Evolutionary conservation across 345 rosid genomes (phyloP), one percentile per base, ranked within the genome.

Genomic region (Pistacia integerrima): DNA sequence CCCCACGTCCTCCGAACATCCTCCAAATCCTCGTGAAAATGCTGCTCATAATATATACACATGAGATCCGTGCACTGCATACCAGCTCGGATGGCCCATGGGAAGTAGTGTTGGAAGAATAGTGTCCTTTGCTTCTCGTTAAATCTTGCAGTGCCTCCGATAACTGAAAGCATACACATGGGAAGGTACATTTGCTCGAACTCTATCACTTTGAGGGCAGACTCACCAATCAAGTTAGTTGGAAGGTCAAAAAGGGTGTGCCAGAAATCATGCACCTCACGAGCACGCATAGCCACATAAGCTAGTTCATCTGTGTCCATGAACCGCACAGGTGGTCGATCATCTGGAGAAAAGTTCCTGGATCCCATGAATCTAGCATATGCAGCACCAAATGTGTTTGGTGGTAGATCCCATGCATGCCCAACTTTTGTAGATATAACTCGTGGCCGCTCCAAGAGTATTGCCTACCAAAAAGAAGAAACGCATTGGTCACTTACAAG

Each of bases 301-400:
- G 97, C 93, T 36, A 90, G 70, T 51, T 89, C 94, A 59, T 92
- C 90, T 1, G 90, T 92, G 52, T 92, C 94, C 93, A 90, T 87
- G 84, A 92, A 92, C 11, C 97, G 87, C 73, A 89, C 92, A 0
- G 93, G 93, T 0, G 94, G 97, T 0, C 94, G 89, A 17, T 90
- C 94, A 78, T 90, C 92, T 0, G 93, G 91, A 6, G 92, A 90
- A 73, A 92, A 92, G 81, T 90, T 89, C 77, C 93, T 83, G n/a
- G 97, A 90, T 73, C 95, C 97, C 95, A 89, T 88, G 88, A 92
- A 90, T 75, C 73, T 89, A 28, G 95, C 97, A 73, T 90, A 92
- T 2, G 97, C 91, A 78, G 93, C 95, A 74, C 97, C 97, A 78
- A 92, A 90, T 69, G 93, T 88, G 74, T 87, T 89, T 3, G 76